phyloP scores from a whole-genome alignment of 2,329 filamentous ascomycete genomes.

The Mycosphaerella arachidis region DNA sequence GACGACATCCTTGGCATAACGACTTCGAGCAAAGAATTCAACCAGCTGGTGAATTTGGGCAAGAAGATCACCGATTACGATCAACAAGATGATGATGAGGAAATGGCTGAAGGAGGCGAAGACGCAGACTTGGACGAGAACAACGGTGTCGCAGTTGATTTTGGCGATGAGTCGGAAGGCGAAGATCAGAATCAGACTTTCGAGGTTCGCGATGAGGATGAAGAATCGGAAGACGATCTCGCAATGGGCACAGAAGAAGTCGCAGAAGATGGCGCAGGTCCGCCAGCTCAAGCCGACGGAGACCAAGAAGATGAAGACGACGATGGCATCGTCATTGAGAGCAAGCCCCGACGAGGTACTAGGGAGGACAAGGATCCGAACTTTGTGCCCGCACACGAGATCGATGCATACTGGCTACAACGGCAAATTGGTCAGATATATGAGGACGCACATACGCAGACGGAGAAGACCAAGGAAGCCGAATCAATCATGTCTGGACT shows the following conservation, averaged over 20 bases:
- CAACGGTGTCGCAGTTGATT: slow-evolving; percentile 95
- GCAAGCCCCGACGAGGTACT: slow-evolving; percentile 50
- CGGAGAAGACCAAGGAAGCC: slow-evolving; percentile 84
- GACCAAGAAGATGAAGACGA: slow-evolving; percentile 62
- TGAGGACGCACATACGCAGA: slow-evolving; percentile 84
- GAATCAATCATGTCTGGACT: slow-evolving; percentile 76
- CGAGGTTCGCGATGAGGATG: slow-evolving; percentile 78
- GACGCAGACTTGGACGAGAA: slow-evolving; percentile 81
- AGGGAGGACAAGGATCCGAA: slow-evolving; percentile 50
- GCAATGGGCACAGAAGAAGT: slow-evolving; percentile 37
- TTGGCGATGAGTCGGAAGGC: slow-evolving; percentile 81
- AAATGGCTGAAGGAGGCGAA: slow-evolving; percentile 66
- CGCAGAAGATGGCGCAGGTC: slow-evolving; percentile 45
- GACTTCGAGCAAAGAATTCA: slow-evolving; percentile 86
- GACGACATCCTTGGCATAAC: slow-evolving; percentile 86
- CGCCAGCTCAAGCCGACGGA: slow-evolving; percentile 41
- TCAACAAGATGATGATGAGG: slow-evolving; percentile 90
- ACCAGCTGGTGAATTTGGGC: slow-evolving; percentile 89
- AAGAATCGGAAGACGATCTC: slow-evolving; percentile 67
- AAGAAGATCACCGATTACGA: slow-evolving; percentile 99
- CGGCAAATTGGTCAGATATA: slow-evolving; percentile 85
- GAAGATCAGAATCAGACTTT: slow-evolving; percentile 74
- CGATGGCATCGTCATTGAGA: slow-evolving; percentile 81
- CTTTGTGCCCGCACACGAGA: slow-evolving; percentile 74
- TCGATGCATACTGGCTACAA: slow-evolving; percentile 97